Evolutionary conservation across 805 yeast genomes (phyloP).

Genomic region (Teunomyces tritomae): DNA sequence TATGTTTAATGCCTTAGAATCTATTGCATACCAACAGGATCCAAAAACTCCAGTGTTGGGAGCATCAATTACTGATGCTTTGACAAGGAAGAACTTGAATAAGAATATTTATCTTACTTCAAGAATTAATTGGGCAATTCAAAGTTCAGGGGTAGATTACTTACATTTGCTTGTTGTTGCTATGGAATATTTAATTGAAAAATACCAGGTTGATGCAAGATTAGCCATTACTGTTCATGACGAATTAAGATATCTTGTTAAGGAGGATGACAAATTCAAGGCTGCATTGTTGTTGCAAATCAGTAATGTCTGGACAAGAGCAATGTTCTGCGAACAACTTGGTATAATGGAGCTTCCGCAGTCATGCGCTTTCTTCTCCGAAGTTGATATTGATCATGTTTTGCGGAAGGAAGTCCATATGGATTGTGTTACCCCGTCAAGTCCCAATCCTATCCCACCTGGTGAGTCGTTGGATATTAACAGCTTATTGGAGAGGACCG

Average conservation of each 20-base stretch:
- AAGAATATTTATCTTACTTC: conserved; percentile 77
- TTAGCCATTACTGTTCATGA: conserved; percentile 90
- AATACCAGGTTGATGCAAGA: conserved; percentile 69
- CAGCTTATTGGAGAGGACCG: conserved; percentile 44
- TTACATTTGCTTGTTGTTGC: conserved; percentile 79
- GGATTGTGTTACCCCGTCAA: conserved; percentile 90
- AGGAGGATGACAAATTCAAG: conserved; percentile 68
- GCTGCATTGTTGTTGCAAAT: conserved; percentile 84
- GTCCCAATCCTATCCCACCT: conserved; percentile 58
- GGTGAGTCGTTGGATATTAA: conserved; percentile 76
- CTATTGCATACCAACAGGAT: conserved; percentile 73
- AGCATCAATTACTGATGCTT: conserved; percentile 87
- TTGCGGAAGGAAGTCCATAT: conserved; percentile 90
- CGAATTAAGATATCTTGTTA: conserved; percentile 79
- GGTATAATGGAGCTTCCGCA: conserved; percentile 91
- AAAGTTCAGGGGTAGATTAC: conserved; percentile 96
- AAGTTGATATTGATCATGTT: conserved; percentile 85
- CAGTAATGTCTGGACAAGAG: conserved; percentile 92
- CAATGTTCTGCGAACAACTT: conserved; percentile 88
- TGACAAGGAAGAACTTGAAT: conserved; percentile 61
- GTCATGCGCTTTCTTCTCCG: conserved; percentile 92
- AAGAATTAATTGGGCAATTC: conserved; percentile 96
- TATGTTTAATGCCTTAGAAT: conserved; percentile 83
- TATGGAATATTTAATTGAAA: conserved; percentile 76
- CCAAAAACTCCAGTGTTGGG: conserved; percentile 92